Evolutionary conservation across 2,329 filamentous ascomycete species (phyloP).

Genomic region (Uncinocarpus reesii): DNA sequence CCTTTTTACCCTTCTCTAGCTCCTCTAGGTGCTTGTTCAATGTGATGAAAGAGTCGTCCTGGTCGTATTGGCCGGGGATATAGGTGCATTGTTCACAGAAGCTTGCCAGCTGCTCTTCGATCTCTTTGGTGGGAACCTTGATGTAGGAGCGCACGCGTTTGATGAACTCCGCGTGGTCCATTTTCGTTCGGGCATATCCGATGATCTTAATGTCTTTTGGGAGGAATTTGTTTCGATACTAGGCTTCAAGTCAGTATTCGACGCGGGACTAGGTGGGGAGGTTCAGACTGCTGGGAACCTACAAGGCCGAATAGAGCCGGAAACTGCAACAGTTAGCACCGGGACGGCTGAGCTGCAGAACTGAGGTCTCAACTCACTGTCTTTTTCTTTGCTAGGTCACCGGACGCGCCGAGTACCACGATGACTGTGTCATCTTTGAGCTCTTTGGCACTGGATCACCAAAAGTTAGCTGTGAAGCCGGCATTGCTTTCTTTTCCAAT

Average conservation of each 20-base stretch:
- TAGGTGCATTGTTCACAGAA: constrained; percentile 87
- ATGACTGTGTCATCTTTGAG: constrained; percentile 98
- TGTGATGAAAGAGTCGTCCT: constrained; percentile 83
- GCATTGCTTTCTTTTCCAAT: background rate
- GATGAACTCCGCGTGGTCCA: constrained; percentile 94
- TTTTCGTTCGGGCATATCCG: constrained; percentile 98
- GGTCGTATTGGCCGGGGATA: constrained; percentile 93
- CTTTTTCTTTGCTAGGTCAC: constrained; percentile 99
- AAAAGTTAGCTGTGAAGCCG: background rate
- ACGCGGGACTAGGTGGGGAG: constrained; percentile 7
- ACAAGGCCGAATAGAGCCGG: constrained; percentile 95
- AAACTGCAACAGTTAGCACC: constrained; percentile 50
- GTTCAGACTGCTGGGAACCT: constrained; percentile 40
- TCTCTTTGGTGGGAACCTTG: constrained; percentile 95
- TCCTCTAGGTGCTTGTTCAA: constrained; percentile 78
- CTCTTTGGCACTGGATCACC: constrained; percentile 66
- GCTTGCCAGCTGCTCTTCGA: constrained; percentile 86
- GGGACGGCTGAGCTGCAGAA: constrained; percentile 3
- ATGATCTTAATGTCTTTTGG: constrained; percentile 92
- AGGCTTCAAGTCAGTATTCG: constrained; percentile 18
- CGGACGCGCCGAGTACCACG: constrained; percentile 90
- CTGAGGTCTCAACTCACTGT: constrained; percentile 49
- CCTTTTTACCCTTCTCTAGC: constrained; percentile 68
- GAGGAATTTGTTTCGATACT: constrained; percentile 99
- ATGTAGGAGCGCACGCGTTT: constrained; percentile 94